Evolutionary conservation across 805 yeast genomes (phyloP).

Genomic region (Candida dajiaensis): DNA sequence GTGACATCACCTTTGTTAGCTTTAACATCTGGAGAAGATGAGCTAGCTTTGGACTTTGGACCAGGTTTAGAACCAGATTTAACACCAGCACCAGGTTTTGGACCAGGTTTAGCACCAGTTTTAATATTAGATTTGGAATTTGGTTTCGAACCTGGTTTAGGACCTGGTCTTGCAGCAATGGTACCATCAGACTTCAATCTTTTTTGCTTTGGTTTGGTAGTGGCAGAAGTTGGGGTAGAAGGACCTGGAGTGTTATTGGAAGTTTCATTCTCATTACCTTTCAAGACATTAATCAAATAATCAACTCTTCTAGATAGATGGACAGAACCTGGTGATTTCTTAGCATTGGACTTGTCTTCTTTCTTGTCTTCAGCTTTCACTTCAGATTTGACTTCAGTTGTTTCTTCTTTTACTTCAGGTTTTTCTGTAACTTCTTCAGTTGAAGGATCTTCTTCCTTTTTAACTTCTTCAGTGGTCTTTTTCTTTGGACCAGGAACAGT

Average conservation of each 20-base stretch:
- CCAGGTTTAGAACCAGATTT: conserved; percentile 19
- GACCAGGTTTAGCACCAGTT: conserved; percentile 9
- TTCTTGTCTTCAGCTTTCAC: conserved; percentile 11
- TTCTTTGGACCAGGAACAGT: conserved; percentile 29
- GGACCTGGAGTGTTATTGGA: conserved; percentile 25
- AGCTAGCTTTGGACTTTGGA: conserved; percentile 8
- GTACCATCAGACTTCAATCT: conserved; percentile 23
- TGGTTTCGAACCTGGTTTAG: conserved; percentile 8
- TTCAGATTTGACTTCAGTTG: background rate
- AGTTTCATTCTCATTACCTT: conserved; percentile 45
- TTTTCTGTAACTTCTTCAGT: conserved; percentile 10
- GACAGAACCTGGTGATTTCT: conserved; percentile 85
- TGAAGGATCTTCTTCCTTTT: conserved; percentile 4
- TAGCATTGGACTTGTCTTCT: conserved; percentile 25
- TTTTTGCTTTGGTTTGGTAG: conserved; percentile 24
- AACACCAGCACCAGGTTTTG: conserved; percentile 8
- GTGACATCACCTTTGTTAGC: conserved; percentile 2
- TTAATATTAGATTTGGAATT: conserved; percentile 10
- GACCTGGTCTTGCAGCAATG: conserved; percentile 2
- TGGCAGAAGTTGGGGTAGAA: conserved; percentile 20
- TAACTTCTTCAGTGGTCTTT: conserved; percentile 8
- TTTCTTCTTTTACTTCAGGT: conserved; percentile 9
- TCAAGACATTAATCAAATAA: conserved; percentile 66
- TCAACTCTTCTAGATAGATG: conserved; percentile 91
- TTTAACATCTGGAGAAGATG: conserved; percentile 4